Evolutionary conservation across 2,329 filamentous ascomycete genomes (phyloP).

Genomic region (Colletotrichum costaricense): DNA sequence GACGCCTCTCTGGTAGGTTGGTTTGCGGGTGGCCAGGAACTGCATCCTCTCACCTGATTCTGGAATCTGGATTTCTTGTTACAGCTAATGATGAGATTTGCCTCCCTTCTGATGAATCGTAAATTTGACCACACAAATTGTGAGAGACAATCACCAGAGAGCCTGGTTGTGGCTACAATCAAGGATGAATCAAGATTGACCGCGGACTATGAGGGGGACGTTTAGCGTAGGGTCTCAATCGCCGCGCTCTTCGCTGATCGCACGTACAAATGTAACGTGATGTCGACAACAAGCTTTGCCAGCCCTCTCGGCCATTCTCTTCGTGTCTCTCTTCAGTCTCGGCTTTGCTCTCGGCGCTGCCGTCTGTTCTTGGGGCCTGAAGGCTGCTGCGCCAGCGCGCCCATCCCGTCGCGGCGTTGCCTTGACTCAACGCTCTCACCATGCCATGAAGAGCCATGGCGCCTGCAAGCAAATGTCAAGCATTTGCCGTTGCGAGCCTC

Average conservation of each 20-base stretch:
- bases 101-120: not conserved
- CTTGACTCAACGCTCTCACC: constrained; percentile 10
- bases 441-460: too few species aligned
- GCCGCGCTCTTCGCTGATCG: not conserved
- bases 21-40: not conserved
- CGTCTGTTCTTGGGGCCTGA: constrained; percentile 3
- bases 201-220: not conserved
- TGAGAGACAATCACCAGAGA: not conserved
- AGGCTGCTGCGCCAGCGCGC: constrained; percentile 21
- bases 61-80: not conserved
- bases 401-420: constrained; percentile 25
- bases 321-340: not conserved
- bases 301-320: not conserved
- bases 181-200: not conserved
- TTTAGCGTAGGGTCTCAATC: constrained; percentile 3
- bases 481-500: constrained; percentile 14
- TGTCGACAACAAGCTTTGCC: constrained; percentile 25
- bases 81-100: not conserved
- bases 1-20: constrained; percentile 2
- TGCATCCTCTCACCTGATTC: constrained; percentile 4
- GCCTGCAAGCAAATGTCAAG: not conserved
- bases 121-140: not conserved
- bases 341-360: constrained; percentile 23
- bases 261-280: constrained; percentile 20
- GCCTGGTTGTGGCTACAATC: too few species aligned